phyloP scores from a whole-genome alignment of 1,284 basidiomycete species.

The Microbotryomycetes sp. region DNA sequence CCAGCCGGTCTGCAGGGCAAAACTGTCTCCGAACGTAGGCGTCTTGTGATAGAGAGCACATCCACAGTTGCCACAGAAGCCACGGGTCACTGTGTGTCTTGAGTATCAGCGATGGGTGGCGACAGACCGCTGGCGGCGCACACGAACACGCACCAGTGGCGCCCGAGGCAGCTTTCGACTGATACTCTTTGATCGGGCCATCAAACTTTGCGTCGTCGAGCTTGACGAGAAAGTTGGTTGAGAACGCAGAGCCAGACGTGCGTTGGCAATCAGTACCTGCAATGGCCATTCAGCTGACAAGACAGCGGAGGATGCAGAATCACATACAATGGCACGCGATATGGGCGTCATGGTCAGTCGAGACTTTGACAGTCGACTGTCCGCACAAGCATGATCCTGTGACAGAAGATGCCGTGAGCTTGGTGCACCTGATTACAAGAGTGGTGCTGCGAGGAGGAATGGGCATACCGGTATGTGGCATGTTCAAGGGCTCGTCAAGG shows the following conservation, averaged over 20 bases:
- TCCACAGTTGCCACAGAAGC: slow-evolving; percentile 34
- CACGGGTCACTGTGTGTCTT: slow-evolving; percentile 26
- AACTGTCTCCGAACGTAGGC: slow-evolving; percentile 26
- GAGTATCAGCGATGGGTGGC: too few species aligned
- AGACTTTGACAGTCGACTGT: neutral
- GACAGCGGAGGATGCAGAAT: neutral
- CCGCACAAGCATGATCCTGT: slow-evolving; percentile 1
- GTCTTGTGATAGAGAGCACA: slow-evolving; percentile 30
- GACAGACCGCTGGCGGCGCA: neutral
- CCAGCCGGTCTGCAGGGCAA: slow-evolving; percentile 30
- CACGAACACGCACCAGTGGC: slow-evolving; percentile 10
- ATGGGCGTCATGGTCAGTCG: neutral
- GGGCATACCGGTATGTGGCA: neutral
- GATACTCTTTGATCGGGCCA: slow-evolving; percentile 31
- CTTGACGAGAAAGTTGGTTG: slow-evolving; percentile 32
- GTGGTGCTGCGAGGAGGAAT: too few species aligned
- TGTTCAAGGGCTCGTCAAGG: too few species aligned
- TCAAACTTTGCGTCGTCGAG: slow-evolving; percentile 25
- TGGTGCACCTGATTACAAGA: too few species aligned
- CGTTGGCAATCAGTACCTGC: slow-evolving; percentile 34
- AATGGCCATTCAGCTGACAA: slow-evolving; percentile 7
- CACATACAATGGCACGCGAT: neutral
- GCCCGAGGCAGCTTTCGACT: slow-evolving; percentile 26
- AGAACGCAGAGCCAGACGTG: slow-evolving; percentile 29
- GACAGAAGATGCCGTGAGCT: too few species aligned